Evolutionary conservation across 2,329 filamentous ascomycete species (phyloP).

Genomic region (Plectosphaerella cucumerina): DNA sequence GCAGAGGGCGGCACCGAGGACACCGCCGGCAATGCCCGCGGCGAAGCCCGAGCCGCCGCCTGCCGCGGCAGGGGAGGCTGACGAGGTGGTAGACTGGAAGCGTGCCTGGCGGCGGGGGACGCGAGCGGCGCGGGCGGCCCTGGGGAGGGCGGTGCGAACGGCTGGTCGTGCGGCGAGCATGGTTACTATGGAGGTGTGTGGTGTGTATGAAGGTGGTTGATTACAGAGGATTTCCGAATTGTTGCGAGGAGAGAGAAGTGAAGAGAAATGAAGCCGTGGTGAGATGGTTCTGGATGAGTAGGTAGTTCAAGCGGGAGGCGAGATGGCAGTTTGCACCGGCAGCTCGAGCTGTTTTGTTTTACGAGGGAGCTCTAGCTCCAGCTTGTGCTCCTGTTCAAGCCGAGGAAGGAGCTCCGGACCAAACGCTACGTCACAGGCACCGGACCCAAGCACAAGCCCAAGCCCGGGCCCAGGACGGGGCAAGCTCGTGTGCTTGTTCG

Average conservation of each 20-base stretch:
- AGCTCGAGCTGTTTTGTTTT: conserved; percentile 2
- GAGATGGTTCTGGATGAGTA: neutral
- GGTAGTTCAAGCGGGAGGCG: neutral
- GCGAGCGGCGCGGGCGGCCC: conserved; percentile 20
- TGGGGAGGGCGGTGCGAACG: conserved; percentile 19
- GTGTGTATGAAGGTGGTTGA: neutral
- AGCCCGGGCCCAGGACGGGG: no score
- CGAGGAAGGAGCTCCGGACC: neutral
- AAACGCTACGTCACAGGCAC: neutral
- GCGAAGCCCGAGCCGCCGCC: conserved; percentile 27
- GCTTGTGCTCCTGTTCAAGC: neutral
- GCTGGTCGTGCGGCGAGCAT: conserved; percentile 27
- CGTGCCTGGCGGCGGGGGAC: conserved; percentile 24
- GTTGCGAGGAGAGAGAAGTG: neutral
- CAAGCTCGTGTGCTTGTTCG: neutral
- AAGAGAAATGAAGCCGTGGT: neutral
- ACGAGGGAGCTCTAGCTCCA: neutral
- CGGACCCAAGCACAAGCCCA: no score
- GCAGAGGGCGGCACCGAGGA: conserved; percentile 36
- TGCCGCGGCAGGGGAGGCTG: conserved; percentile 18
- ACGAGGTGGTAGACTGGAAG: conserved; percentile 35
- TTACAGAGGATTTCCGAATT: neutral
- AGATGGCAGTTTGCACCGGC: neutral
- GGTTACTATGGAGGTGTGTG: neutral
- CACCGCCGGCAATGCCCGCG: conserved; percentile 35